Conservation (phyloP, 352 stramenopile species). For the Phytophthora litchii region DNA sequence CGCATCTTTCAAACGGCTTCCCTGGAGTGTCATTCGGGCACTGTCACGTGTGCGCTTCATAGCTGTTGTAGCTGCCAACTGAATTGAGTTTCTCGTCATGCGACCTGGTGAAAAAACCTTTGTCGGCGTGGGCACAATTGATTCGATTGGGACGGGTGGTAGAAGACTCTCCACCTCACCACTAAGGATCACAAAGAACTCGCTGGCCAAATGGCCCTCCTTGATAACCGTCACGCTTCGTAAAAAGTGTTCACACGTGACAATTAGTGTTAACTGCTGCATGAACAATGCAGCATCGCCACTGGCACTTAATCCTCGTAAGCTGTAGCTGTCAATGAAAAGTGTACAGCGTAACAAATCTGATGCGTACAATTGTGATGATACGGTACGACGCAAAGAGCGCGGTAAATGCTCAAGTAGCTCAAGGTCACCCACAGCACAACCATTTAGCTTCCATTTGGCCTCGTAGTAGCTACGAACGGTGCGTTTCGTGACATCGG, state of each 20-base stretch:
- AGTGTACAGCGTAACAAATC: conserved; percentile 44
- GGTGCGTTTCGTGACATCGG: conserved; percentile 52
- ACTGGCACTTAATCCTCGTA: conserved; percentile 9
- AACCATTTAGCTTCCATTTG: conserved; percentile 79
- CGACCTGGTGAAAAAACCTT: conserved; percentile 12
- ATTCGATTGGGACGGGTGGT: conserved; percentile 28
- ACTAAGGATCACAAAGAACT: conserved; percentile 71
- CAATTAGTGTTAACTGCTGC: conserved; percentile 37
- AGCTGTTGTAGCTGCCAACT: conserved; percentile 19
- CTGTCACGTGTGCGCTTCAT: conserved; percentile 29
- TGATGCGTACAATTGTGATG: conserved; percentile 37
- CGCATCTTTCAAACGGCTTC: conserved; percentile 10
- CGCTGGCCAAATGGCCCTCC: conserved; percentile 53
- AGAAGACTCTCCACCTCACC: conserved; percentile 62
- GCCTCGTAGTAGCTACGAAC: conserved; percentile 71
- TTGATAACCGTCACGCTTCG: conserved; percentile 59
- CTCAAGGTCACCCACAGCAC: conserved; percentile 54
- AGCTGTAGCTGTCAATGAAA: conserved; percentile 23
- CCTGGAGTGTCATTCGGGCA: conserved; percentile 24
- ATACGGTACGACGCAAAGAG: conserved; percentile 45
- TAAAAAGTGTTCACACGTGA: conserved; percentile 66
- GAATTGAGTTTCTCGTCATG: conserved; percentile 23
- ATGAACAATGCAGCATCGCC: conserved; percentile 36
- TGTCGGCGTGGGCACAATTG: background rate
- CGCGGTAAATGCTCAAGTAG: conserved; percentile 54